A percentile compares a stretch with the other conserved stretches of the same genome.
Conservation (phyloP, 257 asterid genomes). For the Orobanche coerulescens region DNA sequence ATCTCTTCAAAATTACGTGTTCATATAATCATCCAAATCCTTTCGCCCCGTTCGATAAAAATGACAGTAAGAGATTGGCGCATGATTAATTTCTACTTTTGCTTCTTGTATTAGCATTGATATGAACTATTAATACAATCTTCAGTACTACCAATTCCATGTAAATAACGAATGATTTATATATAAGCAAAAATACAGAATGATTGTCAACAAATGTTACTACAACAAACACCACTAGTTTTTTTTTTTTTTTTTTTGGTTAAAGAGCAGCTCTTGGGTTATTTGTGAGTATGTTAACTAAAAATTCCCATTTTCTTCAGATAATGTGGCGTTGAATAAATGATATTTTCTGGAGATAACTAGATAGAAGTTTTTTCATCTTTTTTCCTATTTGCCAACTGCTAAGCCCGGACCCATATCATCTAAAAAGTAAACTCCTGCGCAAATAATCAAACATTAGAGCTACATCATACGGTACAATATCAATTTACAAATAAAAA, state of each 20-base stretch:
- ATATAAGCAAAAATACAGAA: neutral
- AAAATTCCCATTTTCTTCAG: neutral
- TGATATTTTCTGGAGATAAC: no score
- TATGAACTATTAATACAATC: neutral
- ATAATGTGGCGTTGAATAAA: neutral
- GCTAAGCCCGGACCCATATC: neutral
- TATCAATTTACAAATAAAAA: neutral
- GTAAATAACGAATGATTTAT: neutral
- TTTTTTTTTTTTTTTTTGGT: no score
- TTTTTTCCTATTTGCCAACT: conserved; percentile 10
- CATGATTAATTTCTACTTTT: neutral
- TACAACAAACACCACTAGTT: no score
- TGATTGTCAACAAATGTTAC: no score
- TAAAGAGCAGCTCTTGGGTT: no score
- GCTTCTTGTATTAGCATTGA: neutral
- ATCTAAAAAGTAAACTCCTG: conserved; percentile 10
- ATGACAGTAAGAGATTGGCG: neutral
- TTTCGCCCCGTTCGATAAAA: neutral
- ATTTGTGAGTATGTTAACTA: neutral
- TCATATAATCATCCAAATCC: neutral
- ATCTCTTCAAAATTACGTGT: neutral
- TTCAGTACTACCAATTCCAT: neutral
- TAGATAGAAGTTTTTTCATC: no score
- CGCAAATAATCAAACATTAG: conserved; percentile 15
- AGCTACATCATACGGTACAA: conserved; percentile 17